phyloP scores from a whole-genome alignment of 345 rosid species.

The Eucalyptus erythrocorys region DNA sequence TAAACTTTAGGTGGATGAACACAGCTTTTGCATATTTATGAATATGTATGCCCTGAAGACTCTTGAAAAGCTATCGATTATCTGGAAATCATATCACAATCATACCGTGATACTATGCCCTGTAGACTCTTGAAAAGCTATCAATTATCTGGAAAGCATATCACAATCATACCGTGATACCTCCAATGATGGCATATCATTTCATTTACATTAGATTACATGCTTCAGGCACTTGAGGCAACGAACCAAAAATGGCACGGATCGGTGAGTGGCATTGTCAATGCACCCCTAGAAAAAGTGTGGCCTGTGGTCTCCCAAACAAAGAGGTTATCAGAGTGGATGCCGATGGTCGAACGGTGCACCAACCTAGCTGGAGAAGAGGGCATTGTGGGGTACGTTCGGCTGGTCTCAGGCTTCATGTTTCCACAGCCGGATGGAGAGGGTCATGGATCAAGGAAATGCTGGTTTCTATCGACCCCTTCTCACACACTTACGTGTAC shows the following conservation, averaged over 20 bases:
- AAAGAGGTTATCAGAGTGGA: slow-evolving; percentile 32
- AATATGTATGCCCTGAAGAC: not conserved
- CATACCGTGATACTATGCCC: not conserved
- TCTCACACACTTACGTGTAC: slow-evolving; percentile 18
- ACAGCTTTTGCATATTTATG: not conserved
- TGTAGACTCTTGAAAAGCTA: not conserved
- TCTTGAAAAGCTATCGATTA: not conserved
- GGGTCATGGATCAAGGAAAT: slow-evolving; percentile 54
- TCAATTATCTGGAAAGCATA: not conserved
- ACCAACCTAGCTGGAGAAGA: slow-evolving; percentile 27
- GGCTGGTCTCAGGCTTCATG: slow-evolving; percentile 48
- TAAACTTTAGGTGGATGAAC: not conserved
- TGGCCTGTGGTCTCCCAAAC: slow-evolving; percentile 36
- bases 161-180: not conserved
- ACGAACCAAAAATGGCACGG: slow-evolving; percentile 26
- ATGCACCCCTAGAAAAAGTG: slow-evolving; percentile 27
- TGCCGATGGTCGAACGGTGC: slow-evolving; percentile 48
- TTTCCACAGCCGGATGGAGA: slow-evolving; percentile 40
- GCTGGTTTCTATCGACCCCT: slow-evolving; percentile 28
- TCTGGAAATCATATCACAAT: not conserved
- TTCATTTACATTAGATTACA: not conserved
- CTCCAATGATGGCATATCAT: not conserved
- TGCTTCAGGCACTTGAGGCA: slow-evolving; percentile 10
- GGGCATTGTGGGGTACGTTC: slow-evolving; percentile 29
- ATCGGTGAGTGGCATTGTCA: slow-evolving; percentile 30